Evolutionary conservation across 495 filamentous ascomycete species (phyloP).

Genomic region (Wilcoxina mikolae): DNA sequence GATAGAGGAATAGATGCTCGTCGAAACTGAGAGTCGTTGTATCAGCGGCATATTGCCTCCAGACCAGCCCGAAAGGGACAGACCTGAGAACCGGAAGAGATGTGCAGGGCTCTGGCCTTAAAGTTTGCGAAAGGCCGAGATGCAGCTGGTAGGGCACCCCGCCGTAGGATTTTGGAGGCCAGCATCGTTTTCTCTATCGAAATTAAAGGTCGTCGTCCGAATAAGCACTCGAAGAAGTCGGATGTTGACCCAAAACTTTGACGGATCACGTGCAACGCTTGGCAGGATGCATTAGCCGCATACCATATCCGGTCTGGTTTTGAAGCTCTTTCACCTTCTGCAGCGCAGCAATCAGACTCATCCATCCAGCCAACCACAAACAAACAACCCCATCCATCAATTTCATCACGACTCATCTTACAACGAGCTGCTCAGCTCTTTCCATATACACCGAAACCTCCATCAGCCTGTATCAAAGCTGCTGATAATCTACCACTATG

Average conservation of each 20-base stretch:
- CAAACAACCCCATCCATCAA: conserved; percentile 8
- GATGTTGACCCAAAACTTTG: neutral
- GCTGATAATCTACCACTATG: conserved; percentile 30
- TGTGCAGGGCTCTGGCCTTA: conserved; percentile 1
- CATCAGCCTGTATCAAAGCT: neutral
- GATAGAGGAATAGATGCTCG: neutral
- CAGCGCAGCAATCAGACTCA: neutral
- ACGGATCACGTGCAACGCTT: neutral
- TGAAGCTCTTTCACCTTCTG: neutral
- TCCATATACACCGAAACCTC: too few species aligned
- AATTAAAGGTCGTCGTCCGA: neutral
- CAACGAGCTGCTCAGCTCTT: neutral
- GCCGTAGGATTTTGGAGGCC: neutral
- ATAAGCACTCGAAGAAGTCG: neutral
- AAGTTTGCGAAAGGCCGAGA: neutral
- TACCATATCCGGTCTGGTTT: too few species aligned
- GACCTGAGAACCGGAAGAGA: neutral
- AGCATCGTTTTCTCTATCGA: neutral
- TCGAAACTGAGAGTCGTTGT: neutral
- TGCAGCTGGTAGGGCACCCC: neutral
- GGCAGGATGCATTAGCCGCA: neutral
- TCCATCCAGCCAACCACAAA: neutral
- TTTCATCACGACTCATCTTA: conserved; percentile 8
- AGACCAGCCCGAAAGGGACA: neutral
- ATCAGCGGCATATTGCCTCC: neutral